A percentile compares a stretch with the other conserved stretches of the same genome.
Evolutionary conservation across 2,329 filamentous ascomycete genomes (phyloP).

Genomic region (Simplicillium aogashimaense): DNA sequence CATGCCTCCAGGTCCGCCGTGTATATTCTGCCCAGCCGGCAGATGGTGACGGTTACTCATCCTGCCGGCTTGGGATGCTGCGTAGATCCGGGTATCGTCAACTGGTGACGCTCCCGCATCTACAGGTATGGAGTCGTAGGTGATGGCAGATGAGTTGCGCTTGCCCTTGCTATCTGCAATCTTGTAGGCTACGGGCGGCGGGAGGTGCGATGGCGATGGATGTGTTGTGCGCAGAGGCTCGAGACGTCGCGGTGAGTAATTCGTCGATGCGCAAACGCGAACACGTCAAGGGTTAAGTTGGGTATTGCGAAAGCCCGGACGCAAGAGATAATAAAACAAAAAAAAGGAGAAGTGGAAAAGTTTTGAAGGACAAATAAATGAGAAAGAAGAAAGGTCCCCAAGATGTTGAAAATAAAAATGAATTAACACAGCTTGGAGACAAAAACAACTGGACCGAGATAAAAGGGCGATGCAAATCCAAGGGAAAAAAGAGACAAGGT

Average conservation of each 20-base stretch:
- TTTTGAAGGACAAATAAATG: background rate
- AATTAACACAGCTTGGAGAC: too few relatives aligned
- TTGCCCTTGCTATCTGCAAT: background rate
- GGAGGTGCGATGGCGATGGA: too few relatives aligned
- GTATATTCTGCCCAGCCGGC: constrained; percentile 63
- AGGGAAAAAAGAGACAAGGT: too few relatives aligned
- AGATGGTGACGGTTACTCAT: constrained; percentile 72
- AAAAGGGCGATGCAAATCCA: background rate
- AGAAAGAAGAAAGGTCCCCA: background rate
- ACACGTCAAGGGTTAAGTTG: too few relatives aligned
- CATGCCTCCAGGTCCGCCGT: constrained; percentile 27
- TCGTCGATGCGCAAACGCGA: background rate
- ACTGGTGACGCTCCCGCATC: constrained; percentile 6
- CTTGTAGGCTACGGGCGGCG: too few relatives aligned
- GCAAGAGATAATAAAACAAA: background rate
- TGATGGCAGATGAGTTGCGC: background rate
- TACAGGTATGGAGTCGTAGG: background rate
- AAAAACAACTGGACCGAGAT: background rate
- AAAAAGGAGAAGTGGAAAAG: background rate
- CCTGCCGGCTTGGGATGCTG: constrained; percentile 55
- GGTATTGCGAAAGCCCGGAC: background rate
- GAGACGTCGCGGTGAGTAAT: background rate
- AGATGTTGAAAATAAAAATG: background rate
- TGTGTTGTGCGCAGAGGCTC: too few relatives aligned
- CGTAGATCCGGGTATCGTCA: constrained; percentile 8